Conservation (phyloP, 345 rosid species). For the Alliaria petiolata region DNA sequence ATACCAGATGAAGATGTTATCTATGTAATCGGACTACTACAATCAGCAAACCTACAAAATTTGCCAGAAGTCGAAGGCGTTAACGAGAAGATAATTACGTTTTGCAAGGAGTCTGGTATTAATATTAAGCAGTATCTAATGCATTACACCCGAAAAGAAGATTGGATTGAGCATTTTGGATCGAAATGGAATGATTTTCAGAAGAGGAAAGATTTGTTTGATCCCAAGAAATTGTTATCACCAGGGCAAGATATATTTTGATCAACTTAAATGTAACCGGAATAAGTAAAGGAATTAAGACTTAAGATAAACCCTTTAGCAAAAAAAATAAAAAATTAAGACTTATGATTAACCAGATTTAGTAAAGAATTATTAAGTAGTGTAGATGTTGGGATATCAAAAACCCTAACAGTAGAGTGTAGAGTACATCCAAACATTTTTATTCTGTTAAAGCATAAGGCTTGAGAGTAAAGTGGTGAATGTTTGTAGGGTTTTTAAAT, state of each 20-base stretch:
- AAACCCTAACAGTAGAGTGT: no score
- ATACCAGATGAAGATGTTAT: slow-evolving; percentile 69
- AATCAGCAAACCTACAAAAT: slow-evolving; percentile 43
- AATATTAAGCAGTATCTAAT: slow-evolving; percentile 68
- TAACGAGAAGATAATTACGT: slow-evolving; percentile 49
- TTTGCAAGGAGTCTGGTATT: slow-evolving; percentile 54
- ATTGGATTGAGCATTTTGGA: slow-evolving; percentile 79
- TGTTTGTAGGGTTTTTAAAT: no score
- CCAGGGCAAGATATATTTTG: slow-evolving; percentile 84
- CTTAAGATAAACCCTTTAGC: background rate
- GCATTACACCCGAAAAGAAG: slow-evolving; percentile 37
- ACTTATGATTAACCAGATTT: background rate
- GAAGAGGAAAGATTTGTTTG: slow-evolving; percentile 53
- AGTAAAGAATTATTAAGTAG: no score
- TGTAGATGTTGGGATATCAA: no score
- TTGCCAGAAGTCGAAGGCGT: slow-evolving; percentile 44
- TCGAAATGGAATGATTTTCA: slow-evolving; percentile 60
- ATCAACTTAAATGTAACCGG: background rate
- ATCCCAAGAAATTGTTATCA: slow-evolving; percentile 70
- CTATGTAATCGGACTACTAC: slow-evolving; percentile 72
- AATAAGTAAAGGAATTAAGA: background rate
- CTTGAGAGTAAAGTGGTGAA: no score
- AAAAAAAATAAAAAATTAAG: background rate
- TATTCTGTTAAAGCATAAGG: no score
- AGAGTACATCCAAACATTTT: no score